phyloP scores from a whole-genome alignment of 2,329 filamentous ascomycete species.

The Neopestalotiopsis clavispora region DNA sequence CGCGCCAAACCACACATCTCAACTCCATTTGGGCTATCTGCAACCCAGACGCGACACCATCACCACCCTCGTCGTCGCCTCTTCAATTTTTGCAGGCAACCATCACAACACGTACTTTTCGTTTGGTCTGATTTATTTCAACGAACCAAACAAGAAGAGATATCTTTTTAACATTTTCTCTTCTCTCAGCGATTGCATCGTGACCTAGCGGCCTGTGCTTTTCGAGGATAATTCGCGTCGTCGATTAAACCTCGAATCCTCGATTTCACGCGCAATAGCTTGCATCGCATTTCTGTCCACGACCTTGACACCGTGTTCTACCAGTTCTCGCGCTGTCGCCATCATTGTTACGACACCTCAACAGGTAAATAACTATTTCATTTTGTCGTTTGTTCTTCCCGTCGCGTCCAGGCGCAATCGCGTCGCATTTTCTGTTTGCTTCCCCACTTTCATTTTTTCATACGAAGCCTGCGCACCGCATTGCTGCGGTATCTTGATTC shows the following conservation, averaged over 20 bases:
- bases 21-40: slow-evolving; percentile 27
- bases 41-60: slow-evolving; percentile 19
- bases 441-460: background rate
- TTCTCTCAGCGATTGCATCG: background rate
- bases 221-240: background rate
- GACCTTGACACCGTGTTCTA: slow-evolving; percentile 14
- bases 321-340: background rate
- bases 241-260: background rate
- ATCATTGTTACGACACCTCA: background rate
- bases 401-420: slow-evolving; percentile 48
- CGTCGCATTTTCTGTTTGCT: slow-evolving; percentile 44
- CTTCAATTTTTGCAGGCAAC: slow-evolving; percentile 8
- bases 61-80: slow-evolving; percentile 20
- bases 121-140: slow-evolving; percentile 33
- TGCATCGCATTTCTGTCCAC: slow-evolving; percentile 17
- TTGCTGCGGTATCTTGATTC: background rate
- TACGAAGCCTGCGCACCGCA: background rate
- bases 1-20: slow-evolving; percentile 24
- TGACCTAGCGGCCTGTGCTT: background rate
- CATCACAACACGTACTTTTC: slow-evolving; percentile 6
- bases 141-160: slow-evolving; percentile 26
- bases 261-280: background rate
- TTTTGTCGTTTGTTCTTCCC: slow-evolving; percentile 27
- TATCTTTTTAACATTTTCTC: background rate
- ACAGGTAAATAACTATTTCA: background rate